Evolutionary conservation across 2,329 filamentous ascomycete species (phyloP), one percentile per base, ranked within the genome.

Genomic region (Microthyrium microscopicum): DNA sequence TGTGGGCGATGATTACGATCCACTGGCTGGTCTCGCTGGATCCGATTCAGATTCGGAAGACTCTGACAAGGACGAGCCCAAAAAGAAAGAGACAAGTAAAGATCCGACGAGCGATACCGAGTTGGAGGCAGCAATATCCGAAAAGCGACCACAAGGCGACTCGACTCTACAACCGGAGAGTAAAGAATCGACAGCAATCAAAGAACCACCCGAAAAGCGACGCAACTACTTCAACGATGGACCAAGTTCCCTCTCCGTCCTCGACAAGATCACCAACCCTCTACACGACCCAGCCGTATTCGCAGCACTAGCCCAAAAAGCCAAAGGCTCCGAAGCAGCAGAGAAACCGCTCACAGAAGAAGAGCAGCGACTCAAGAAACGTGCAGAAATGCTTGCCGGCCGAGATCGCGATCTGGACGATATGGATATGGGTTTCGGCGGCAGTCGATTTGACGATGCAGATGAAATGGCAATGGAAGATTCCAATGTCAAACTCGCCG

Each of bases 341-440:
- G n/a, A n/a, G n/a, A n/a, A n/a, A n/a, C n/a, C n/a, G n/a, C n/a
- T 57, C 8, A 53, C 58, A 5, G 70, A 70, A 2, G 70, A 73
- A 40, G 69, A 77, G 40, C 73, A 74, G 31, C 74, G 77, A 5
- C 70, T 76, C 33, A 77, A 73, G 52, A 60, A 56, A 35, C 58
- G 58, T 5, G 58, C 57, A 9, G 77, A 70, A 42, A 78, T 94
- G 61, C 62, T 94, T 39, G 71, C 62, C 7, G 59, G 58, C n/a
- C 56, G 74, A 35, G 77, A 80, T 43, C 70, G 85, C 30, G 87
- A 95, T 50, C 73, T 84, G 30, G 75, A 87, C 37, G 87, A 98
- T 55, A 68, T 98, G 57, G 89, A 98, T 48, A 71, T 95, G 64
- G 87, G 85, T 39, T 95, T 98, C 48, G 89, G 89, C 21, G 81